Percentiles rank a stretch among this genome's conserved stretches.
phyloP scores from a whole-genome alignment of 179 eudicot genomes.

The Drosera spatulata region DNA sequence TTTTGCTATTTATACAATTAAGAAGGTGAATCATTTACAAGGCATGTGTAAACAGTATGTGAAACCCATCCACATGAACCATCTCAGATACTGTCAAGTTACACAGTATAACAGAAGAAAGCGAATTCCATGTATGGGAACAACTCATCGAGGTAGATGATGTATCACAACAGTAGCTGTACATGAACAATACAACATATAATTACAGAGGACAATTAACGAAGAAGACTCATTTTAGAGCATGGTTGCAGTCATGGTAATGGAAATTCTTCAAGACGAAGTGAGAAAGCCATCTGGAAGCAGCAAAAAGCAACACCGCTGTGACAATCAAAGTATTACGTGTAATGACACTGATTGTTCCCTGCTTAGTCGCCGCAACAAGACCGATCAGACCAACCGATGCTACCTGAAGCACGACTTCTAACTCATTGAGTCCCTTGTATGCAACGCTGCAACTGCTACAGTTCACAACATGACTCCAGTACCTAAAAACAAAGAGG shows the following conservation, averaged over 20 bases:
- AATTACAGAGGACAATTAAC: no score
- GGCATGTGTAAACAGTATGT: no score
- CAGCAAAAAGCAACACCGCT: slow-evolving; percentile 62
- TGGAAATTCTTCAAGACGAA: slow-evolving; percentile 60
- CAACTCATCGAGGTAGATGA: no score
- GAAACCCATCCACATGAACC: no score
- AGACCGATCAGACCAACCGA: slow-evolving; percentile 42
- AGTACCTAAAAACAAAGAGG: slow-evolving; percentile 36
- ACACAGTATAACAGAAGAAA: no score
- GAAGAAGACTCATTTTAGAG: slow-evolving; percentile 17
- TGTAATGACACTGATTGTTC: slow-evolving; percentile 18
- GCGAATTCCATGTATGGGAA: no score
- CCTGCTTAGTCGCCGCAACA: slow-evolving; percentile 40
- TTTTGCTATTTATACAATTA: no score
- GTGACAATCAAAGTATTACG: slow-evolving; percentile 23
- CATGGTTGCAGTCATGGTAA: slow-evolving; percentile 69
- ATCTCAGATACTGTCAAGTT: no score
- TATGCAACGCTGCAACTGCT: slow-evolving; percentile 58
- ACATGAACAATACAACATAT: no score
- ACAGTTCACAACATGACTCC: slow-evolving; percentile 72
- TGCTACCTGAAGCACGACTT: slow-evolving; percentile 45
- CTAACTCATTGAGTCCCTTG: slow-evolving; percentile 37
- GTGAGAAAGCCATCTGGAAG: slow-evolving; percentile 61
- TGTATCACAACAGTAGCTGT: no score
- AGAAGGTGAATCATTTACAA: no score